A percentile compares a stretch with the other conserved stretches of the same genome.
Evolutionary conservation across 1,284 basidiomycete species (phyloP).

Genomic region (Neotropicomus parvogracilis): DNA sequence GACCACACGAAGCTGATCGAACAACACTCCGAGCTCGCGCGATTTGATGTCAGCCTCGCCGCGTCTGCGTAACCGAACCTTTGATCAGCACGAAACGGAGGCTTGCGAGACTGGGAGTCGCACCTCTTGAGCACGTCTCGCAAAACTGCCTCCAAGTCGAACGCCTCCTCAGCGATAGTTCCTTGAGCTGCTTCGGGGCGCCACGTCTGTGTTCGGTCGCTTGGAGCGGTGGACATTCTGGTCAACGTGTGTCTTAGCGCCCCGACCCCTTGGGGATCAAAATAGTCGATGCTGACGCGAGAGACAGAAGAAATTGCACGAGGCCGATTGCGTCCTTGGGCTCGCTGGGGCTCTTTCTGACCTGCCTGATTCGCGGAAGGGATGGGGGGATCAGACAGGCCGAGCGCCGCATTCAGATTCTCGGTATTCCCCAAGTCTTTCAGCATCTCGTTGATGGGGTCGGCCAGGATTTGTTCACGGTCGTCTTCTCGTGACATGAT

Average conservation of each 20-base stretch:
- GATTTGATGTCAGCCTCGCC: slow-evolving; percentile 29
- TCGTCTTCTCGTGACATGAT: slow-evolving; percentile 14
- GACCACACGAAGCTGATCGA: slow-evolving; percentile 36
- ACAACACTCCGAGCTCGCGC: slow-evolving; percentile 37
- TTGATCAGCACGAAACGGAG: background rate
- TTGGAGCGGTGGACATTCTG: slow-evolving; percentile 15
- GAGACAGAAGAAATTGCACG: slow-evolving; percentile 6
- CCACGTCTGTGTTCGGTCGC: background rate
- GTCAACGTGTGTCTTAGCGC: slow-evolving; percentile 31
- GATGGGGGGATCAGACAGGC: slow-evolving; percentile 4
- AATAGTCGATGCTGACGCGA: slow-evolving; percentile 32
- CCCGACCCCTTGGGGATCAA: slow-evolving; percentile 40
- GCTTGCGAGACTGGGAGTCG: background rate
- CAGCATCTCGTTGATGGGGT: slow-evolving; percentile 7
- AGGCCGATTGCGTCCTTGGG: background rate
- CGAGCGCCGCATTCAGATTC: slow-evolving; percentile 9
- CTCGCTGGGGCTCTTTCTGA: background rate
- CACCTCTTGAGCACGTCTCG: slow-evolving; percentile 31
- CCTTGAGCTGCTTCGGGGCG: background rate
- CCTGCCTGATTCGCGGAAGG: background rate
- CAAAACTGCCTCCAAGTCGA: slow-evolving; percentile 34
- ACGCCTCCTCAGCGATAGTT: slow-evolving; percentile 8
- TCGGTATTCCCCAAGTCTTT: slow-evolving; percentile 16
- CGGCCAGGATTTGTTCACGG: background rate
- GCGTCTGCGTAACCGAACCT: slow-evolving; percentile 16